Base-by-base conservation (phyloP, 495 filamentous ascomycete species). In the Aspergillus ellipticus region DNA sequence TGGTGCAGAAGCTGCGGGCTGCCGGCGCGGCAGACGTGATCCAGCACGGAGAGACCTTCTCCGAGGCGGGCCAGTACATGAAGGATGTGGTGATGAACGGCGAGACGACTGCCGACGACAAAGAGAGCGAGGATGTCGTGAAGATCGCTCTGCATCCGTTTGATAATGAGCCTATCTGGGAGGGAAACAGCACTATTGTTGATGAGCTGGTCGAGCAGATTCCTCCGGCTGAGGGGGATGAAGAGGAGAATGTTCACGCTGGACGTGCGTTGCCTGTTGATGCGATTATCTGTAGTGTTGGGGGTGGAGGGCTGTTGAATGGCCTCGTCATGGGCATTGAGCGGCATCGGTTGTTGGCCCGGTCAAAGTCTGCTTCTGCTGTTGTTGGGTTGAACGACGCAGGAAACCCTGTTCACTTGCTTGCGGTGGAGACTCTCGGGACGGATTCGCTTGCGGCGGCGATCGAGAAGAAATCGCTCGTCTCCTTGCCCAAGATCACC, bases 71-170 rank as follows among this genome's bases (percentile, higher is more conserved):
- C 59, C 73, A 72, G 24, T 86, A 83, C 65, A 80, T 96, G 63
- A 79, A 83, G 19, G 77, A 80, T 21, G 77, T 80, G 1, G 63
- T 90, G 19, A 77, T 93, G 66, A 74, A 74, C 52, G 65, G 74
- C 15, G 68, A 13, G 28, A 10, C 49, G 3, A 6, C 8, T 21
- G 48, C 42, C 35, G 55, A 45, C 9, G 65, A 57, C 4, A 59
- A 62, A 6, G 73, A 72, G 28, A 47, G 42, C 8, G 61, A 65
- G 7, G 68, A 78, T 50, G 83, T 84, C 11, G 82, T 92, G n/a
- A 96, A 97, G 68, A 89, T 94, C 7, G 88, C 90, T 29, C 63
- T 79, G 2, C 76, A 77, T 41, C 94, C 94, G 15, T 98, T 97
- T 61, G 91, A 98, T 67, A 83, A 96, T 70, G 75, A 82, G 29